A percentile compares a stretch with the other conserved stretches of the same genome.
These are phyloP conservation scores for Hygrophila difformis DNA, from an alignment of 257 asterid species.

Conservation along the genomic window DNA sequence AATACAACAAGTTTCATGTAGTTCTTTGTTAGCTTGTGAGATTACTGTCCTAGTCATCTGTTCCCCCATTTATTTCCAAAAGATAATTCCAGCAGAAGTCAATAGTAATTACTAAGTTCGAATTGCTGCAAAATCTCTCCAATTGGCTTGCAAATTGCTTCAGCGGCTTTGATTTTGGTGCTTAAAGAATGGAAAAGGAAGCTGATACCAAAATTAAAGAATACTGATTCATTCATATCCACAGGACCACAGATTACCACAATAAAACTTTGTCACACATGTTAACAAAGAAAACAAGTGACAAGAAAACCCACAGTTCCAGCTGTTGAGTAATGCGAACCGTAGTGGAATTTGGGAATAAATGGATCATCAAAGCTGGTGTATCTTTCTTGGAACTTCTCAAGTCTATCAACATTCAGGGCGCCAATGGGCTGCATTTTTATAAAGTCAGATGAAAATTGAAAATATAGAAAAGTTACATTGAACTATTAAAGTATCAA, in stretches of 20 bases:
- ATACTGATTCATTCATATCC: not conserved
- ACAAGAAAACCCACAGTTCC: constrained; percentile 65
- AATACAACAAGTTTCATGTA: not conserved
- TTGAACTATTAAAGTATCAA: too few relatives aligned
- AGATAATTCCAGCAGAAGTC: not conserved
- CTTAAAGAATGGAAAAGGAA: not conserved
- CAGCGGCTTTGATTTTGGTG: not conserved
- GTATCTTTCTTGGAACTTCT: constrained; percentile 91
- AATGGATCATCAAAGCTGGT: constrained; percentile 90
- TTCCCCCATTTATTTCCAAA: too few relatives aligned
- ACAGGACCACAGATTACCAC: not conserved
- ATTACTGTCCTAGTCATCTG: too few relatives aligned
- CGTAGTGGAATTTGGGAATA: constrained; percentile 95
- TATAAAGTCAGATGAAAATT: constrained; percentile 20
- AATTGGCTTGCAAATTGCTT: not conserved
- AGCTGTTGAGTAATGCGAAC: constrained; percentile 98
- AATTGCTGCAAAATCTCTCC: too few relatives aligned
- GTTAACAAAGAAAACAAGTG: constrained; percentile 11
- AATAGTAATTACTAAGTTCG: too few relatives aligned
- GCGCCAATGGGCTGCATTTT: constrained; percentile 90
- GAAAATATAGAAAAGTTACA: not conserved
- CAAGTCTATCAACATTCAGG: constrained; percentile 67
- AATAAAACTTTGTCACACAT: constrained; percentile 1
- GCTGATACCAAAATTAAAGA: not conserved
- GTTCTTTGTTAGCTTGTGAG: constrained; percentile 9